Evolutionary conservation across 768 basidiomycete genomes (phyloP), one percentile per base, ranked within the genome.

Genomic region (Xerocomellus chrysenteron): DNA sequence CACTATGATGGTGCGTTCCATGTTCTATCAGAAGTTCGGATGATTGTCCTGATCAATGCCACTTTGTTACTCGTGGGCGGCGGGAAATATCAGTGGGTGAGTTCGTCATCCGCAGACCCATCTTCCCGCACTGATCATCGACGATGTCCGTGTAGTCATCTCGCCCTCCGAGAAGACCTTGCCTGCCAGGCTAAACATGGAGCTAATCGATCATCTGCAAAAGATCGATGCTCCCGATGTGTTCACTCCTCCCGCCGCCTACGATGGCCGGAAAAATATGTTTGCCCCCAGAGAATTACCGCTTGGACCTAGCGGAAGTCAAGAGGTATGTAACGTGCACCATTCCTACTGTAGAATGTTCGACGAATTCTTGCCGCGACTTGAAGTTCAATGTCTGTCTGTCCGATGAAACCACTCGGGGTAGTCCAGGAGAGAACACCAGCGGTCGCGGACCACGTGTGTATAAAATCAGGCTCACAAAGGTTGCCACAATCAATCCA

Each of bases 231-330:
- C 83, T 2, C 84, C 83, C 0, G 71, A 80, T n/a, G 74, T 88
- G 21, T 93, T 93, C 65, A 88, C 82, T 3, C 89, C 88, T 11
- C 82, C 78, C 14, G 86, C 79, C 17, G 90, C 83, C 2, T 92
- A 91, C 57, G 91, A 92, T 55, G 90, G 90, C 0, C 78, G 88
- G 41, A 92, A 91, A 70, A 92, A 92, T 58, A 68, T 85, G 46
- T 93, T 89, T 63, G 77, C 86, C 24, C 73, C 82, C 14, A 76
- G 80, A 39, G 77, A 80, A 54, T 75, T 92, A 10, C 82, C 85
- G 0, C 84, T 93, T 39, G 82, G 81, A 30, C 77, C 75, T 2
- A 69, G 63, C 1, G 73, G 77, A 19, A 76, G 75, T 8, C 78
- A 79, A 58, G 87, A 85, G 74, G 87, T 81, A 61, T 59, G 74